Evolutionary conservation across 2,329 filamentous ascomycete genomes (phyloP).

Genomic region (Claviceps fusiformis): DNA sequence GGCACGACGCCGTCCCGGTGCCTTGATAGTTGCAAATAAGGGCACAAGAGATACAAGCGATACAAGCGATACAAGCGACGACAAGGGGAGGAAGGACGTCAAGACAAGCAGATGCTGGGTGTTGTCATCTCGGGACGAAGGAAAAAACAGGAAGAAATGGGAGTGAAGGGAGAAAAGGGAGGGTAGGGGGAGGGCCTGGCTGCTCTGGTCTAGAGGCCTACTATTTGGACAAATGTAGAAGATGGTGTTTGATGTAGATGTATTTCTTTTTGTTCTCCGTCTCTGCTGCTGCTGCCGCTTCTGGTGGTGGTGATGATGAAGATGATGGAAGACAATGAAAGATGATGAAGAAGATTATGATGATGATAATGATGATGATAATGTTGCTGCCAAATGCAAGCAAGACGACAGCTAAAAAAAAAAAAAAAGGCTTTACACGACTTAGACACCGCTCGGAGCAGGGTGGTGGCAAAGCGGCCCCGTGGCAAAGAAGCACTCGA

Average conservation of each 20-base stretch:
- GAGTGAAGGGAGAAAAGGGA: neutral
- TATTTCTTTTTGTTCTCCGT: neutral
- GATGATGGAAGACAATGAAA: neutral
- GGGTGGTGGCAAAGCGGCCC: constrained; percentile 1
- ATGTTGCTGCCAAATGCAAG: neutral
- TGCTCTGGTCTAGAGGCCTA: neutral
- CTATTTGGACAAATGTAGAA: neutral
- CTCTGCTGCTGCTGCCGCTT: neutral
- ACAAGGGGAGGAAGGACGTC: neutral
- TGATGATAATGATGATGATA: neutral
- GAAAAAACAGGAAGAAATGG: neutral
- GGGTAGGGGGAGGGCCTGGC: neutral
- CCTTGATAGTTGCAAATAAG: constrained; percentile 2
- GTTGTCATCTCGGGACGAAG: neutral
- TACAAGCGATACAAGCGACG: neutral
- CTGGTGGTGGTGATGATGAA: neutral
- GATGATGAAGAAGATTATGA: neutral
- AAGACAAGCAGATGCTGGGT: neutral
- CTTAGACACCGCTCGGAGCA: neutral
- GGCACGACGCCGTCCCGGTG: constrained; percentile 3
- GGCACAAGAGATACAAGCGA: neutral
- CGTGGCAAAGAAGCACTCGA: neutral
- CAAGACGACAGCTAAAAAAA: neutral
- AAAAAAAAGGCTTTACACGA: neutral
- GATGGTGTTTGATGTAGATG: neutral